These are phyloP conservation scores for Pseudogymnoascus sp. DNA, from an alignment of 2,329 filamentous ascomycete species.

Conservation along the genomic window DNA sequence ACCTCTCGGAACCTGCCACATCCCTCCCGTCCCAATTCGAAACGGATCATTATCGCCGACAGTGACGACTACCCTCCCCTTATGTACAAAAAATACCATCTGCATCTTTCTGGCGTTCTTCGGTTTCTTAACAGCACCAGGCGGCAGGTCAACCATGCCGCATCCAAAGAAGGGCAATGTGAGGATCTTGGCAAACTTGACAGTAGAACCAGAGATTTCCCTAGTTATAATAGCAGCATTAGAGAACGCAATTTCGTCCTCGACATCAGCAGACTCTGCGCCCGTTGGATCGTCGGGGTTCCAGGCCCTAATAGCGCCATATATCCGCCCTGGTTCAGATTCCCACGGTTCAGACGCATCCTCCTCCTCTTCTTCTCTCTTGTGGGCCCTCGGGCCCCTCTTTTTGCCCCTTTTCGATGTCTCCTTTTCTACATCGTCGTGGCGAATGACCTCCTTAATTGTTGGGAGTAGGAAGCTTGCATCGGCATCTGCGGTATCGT, in stretches of 20 bases:
- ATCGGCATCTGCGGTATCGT: slow-evolving; percentile 43
- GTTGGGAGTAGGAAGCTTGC: slow-evolving; percentile 59
- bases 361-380: slow-evolving; percentile 38
- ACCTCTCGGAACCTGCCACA: slow-evolving; percentile 95
- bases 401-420: slow-evolving; percentile 18
- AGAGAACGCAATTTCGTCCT: slow-evolving; percentile 46
- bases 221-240: slow-evolving; percentile 46
- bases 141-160: slow-evolving; percentile 81
- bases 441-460: slow-evolving; percentile 71
- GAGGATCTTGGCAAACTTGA: slow-evolving; percentile 84
- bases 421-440: slow-evolving; percentile 50
- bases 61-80: slow-evolving; percentile 73
- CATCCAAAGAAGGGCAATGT: slow-evolving; percentile 80
- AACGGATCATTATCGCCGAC: slow-evolving; percentile 65
- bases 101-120: slow-evolving; percentile 97
- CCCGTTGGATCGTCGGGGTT: slow-evolving; percentile 52
- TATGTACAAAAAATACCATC: slow-evolving; percentile 89
- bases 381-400: slow-evolving; percentile 7
- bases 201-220: slow-evolving; percentile 59
- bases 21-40: slow-evolving; percentile 76
- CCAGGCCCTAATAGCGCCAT: slow-evolving; percentile 59
- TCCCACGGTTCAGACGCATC: slow-evolving; percentile 65
- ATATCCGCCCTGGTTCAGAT: slow-evolving; percentile 53
- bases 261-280: slow-evolving; percentile 44
- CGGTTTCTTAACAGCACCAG: slow-evolving; percentile 72